A percentile compares a stretch with the other conserved stretches of the same genome.
phyloP scores from a whole-genome alignment of 805 yeast genomes.

The Wickerhamiella occidentalis region DNA sequence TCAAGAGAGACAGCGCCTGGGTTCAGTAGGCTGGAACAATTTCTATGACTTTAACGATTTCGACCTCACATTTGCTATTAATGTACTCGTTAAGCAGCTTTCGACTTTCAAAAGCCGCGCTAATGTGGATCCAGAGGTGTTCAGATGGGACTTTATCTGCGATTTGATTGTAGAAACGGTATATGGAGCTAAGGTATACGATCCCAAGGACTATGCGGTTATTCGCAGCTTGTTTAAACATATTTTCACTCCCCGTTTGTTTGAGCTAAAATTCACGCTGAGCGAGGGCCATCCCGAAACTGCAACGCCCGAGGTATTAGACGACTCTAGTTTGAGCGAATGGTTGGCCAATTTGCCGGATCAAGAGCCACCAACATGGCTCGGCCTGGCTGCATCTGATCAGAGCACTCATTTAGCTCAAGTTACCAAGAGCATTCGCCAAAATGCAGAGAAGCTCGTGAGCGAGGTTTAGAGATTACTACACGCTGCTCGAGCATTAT shows the following conservation, averaged over 20 bases:
- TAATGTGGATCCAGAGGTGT: constrained; percentile 4
- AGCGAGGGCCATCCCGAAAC: constrained; percentile 2
- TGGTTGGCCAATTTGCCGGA: neutral
- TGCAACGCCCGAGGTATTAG: constrained; percentile 1
- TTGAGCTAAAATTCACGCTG: neutral
- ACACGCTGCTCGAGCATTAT: too few species aligned
- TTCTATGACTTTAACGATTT: constrained; percentile 59
- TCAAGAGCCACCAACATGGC: constrained; percentile 2
- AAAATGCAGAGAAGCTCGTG: neutral
- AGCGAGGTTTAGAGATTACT: neutral
- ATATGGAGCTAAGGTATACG: constrained; percentile 42
- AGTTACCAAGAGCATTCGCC: neutral
- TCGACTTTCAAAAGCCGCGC: neutral
- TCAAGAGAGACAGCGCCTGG: constrained; percentile 43
- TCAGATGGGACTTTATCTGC: constrained; percentile 43
- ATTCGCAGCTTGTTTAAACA: neutral
- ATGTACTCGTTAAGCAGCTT: constrained; percentile 31
- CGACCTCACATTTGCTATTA: constrained; percentile 46
- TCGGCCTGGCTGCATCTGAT: neutral
- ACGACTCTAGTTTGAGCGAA: neutral
- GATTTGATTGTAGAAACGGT: constrained; percentile 41
- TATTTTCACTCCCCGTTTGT: neutral
- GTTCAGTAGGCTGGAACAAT: constrained; percentile 40
- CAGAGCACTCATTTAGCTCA: neutral
- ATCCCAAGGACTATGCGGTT: neutral